A percentile compares a stretch with the other conserved stretches of the same genome.
Conservation (phyloP, 2,329 filamentous ascomycete species). For the Macrophomina pseudophaseolina region DNA sequence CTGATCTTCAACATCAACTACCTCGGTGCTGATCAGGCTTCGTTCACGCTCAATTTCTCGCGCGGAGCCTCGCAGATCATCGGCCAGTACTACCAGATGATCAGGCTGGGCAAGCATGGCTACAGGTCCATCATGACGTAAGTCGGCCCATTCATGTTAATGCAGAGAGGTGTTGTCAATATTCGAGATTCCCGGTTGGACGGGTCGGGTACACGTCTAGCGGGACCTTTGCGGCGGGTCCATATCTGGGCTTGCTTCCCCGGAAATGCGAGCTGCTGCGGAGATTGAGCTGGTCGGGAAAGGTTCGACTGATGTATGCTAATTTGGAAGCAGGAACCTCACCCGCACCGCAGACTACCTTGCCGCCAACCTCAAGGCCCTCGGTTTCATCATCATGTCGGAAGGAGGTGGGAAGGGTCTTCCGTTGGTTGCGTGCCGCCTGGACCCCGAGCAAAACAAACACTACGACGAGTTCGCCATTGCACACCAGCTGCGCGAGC, state of each 20-base stretch:
- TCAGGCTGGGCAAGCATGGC: slow-evolving; percentile 89
- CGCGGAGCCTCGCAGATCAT: slow-evolving; percentile 95
- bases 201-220: not conserved
- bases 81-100: slow-evolving; percentile 96
- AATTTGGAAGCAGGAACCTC: slow-evolving; percentile 62
- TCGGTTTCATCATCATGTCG: slow-evolving; percentile 90
- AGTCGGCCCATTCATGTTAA: slow-evolving; percentile 7
- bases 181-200: not conserved
- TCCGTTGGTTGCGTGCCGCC: slow-evolving; percentile 87
- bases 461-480: slow-evolving; percentile 61
- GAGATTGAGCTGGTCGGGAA: not conserved
- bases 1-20: slow-evolving; percentile 99
- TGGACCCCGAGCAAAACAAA: slow-evolving; percentile 62
- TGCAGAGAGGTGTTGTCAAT: not conserved
- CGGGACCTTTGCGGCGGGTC: not conserved
- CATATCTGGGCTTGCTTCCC: not conserved
- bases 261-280: not conserved
- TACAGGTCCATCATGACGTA: slow-evolving; percentile 87
- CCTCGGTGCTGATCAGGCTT: slow-evolving; percentile 91
- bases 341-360: slow-evolving; percentile 91
- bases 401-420: slow-evolving; percentile 77
- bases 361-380: slow-evolving; percentile 69
- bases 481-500: slow-evolving; percentile 82
- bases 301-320: not conserved
- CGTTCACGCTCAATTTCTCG: slow-evolving; percentile 96